A percentile compares a stretch with the other conserved stretches of the same genome.
These are phyloP conservation scores for Citrullus amarus DNA, from an alignment of 306 rosid species.

Conservation along the genomic window DNA sequence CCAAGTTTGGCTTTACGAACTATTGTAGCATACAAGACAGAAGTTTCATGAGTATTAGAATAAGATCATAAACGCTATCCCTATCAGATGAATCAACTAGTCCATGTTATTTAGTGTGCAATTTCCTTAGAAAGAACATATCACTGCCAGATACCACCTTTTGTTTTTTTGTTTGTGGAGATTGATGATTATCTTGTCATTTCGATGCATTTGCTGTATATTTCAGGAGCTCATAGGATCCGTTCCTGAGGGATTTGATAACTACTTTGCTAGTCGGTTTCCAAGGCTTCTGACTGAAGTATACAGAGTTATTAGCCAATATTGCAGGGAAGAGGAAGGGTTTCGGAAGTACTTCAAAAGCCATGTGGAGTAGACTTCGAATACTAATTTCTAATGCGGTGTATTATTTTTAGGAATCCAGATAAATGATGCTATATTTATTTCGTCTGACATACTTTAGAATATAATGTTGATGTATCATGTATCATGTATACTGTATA, in stretches of 20 bases:
- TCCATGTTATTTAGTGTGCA: not conserved
- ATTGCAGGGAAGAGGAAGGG: constrained; percentile 24
- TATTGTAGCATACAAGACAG: not conserved
- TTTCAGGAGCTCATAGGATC: constrained; percentile 37
- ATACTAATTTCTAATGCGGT: not conserved
- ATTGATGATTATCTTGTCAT: not conserved
- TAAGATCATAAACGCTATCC: not conserved
- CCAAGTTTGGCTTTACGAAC: not conserved
- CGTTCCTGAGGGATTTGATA: constrained; percentile 32
- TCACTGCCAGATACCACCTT: not conserved
- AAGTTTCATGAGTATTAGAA: not conserved
- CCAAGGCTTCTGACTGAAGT: constrained; percentile 36
- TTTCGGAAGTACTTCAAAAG: constrained; percentile 22
- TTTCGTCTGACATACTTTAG: not conserved
- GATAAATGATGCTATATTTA: not conserved
- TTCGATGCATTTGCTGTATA: not conserved
- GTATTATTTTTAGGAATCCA: not conserved
- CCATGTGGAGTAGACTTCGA: not conserved
- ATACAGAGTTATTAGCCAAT: constrained; percentile 21
- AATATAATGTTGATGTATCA: not conserved
- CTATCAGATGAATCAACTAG: not conserved
- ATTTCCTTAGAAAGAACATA: not conserved
- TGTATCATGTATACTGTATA: not conserved
- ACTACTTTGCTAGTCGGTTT: constrained; percentile 35
- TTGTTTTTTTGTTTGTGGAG: not conserved